A percentile compares a stretch with the other conserved stretches of the same genome.
Conservation (phyloP, 805 yeast genomes). For the Candida easanensis region DNA sequence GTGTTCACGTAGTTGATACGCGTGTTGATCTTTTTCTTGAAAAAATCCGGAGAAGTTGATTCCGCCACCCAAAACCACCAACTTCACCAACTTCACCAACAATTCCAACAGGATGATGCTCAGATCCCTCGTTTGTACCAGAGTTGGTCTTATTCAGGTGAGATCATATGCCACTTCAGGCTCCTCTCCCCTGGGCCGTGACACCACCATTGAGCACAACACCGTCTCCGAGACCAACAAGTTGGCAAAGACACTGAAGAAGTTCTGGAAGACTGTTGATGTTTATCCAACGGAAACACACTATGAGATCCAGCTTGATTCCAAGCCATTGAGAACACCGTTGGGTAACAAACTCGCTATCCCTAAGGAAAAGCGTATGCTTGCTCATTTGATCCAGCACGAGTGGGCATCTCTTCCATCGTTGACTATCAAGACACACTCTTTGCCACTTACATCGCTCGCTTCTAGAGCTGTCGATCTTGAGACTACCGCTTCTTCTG, state of each 20-base stretch:
- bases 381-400: slow-evolving; percentile 75
- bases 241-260: slow-evolving; percentile 61
- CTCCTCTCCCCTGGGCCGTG: neutral
- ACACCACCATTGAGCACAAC: slow-evolving; percentile 11
- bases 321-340: slow-evolving; percentile 80
- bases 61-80: neutral
- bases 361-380: slow-evolving; percentile 53
- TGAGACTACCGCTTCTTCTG: slow-evolving; percentile 35
- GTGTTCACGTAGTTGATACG: neutral
- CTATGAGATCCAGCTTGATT: slow-evolving; percentile 63
- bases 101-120: neutral
- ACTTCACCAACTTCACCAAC: neutral
- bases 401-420: slow-evolving; percentile 83
- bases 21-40: neutral
- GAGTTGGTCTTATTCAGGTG: neutral
- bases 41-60: neutral
- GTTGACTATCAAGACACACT: slow-evolving; percentile 67
- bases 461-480: slow-evolving; percentile 86
- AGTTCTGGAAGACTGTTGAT: slow-evolving; percentile 79
- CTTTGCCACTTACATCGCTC: slow-evolving; percentile 84
- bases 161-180: slow-evolving; percentile 6
- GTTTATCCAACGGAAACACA: slow-evolving; percentile 30
- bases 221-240: slow-evolving; percentile 54
- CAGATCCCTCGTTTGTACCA: neutral
- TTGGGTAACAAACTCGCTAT: slow-evolving; percentile 66